A percentile compares a stretch with the other conserved stretches of the same genome.
Conservation (phyloP, 1,284 basidiomycete species). For the Pyrrhoderma noxium region DNA sequence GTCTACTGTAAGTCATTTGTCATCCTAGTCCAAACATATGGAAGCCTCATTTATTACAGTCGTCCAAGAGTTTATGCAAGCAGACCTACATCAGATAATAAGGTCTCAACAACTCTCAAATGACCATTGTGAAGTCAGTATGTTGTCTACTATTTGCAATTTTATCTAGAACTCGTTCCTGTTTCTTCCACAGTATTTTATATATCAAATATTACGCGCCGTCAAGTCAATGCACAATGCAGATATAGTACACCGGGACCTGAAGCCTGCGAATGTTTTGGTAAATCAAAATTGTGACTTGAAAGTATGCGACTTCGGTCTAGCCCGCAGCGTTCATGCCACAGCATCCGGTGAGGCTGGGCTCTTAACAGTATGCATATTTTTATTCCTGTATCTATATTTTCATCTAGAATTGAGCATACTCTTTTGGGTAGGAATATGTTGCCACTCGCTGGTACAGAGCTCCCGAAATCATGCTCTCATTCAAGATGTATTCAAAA, state of each 20-base stretch:
- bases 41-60: constrained; percentile 41
- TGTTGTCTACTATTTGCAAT: not conserved
- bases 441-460: constrained; percentile 96
- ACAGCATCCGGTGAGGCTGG: constrained; percentile 42
- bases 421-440: constrained; percentile 70
- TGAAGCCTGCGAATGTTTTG: constrained; percentile 94
- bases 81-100: constrained; percentile 97
- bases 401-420: constrained; percentile 63
- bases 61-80: constrained; percentile 91
- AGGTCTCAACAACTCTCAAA: constrained; percentile 24
- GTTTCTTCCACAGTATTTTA: constrained; percentile 96
- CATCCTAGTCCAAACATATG: not conserved
- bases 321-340: constrained; percentile 80
- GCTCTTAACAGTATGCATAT: constrained; percentile 50
- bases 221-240: constrained; percentile 99
- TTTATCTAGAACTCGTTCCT: constrained; percentile 66
- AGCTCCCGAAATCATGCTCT: constrained; percentile 96
- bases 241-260: constrained; percentile 94
- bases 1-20: constrained; percentile 63
- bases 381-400: constrained; percentile 63
- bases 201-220: constrained; percentile 98
- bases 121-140: constrained; percentile 10
- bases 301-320: constrained; percentile 98
- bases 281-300: constrained; percentile 98
- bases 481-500: constrained; percentile 89